Conservation (phyloP, 2,329 filamentous ascomycete species). For the Cytospora chrysosperma region DNA sequence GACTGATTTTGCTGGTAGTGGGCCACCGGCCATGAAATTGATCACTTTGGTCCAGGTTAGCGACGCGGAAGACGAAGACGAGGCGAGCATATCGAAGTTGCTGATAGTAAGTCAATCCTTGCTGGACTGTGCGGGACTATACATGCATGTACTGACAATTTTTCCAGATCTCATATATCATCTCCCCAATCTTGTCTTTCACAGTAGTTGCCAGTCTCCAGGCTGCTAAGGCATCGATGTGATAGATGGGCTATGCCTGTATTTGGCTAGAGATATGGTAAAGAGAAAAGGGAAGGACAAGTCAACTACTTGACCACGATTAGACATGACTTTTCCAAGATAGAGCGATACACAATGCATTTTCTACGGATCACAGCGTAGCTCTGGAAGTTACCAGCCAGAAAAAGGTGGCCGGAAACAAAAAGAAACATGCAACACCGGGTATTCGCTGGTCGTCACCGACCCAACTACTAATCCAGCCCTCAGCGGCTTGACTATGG, state of each 20-base stretch:
- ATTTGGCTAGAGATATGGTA: no score
- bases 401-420: not conserved
- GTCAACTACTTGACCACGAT: no score
- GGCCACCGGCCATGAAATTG: constrained; percentile 48
- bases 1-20: constrained; percentile 28
- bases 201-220: constrained; percentile 17
- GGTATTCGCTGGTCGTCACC: constrained; percentile 8
- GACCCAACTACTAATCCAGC: constrained; percentile 3
- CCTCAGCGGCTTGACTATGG: not conserved
- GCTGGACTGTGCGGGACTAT: not conserved
- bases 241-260: not conserved
- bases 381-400: not conserved
- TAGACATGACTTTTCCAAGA: no score
- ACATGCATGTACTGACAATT: not conserved
- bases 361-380: no score
- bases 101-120: constrained; percentile 37
- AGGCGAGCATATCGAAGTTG: constrained; percentile 44
- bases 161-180: constrained; percentile 15
- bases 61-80: constrained; percentile 38
- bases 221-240: constrained; percentile 12
- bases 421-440: constrained; percentile 2
- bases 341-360: no score
- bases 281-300: no score
- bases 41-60: constrained; percentile 46
- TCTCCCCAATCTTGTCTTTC: constrained; percentile 18